These are phyloP conservation scores for Astrephomene gubernaculifera DNA, from an alignment of 139 green algal genomes.

Conservation along the genomic window DNA sequence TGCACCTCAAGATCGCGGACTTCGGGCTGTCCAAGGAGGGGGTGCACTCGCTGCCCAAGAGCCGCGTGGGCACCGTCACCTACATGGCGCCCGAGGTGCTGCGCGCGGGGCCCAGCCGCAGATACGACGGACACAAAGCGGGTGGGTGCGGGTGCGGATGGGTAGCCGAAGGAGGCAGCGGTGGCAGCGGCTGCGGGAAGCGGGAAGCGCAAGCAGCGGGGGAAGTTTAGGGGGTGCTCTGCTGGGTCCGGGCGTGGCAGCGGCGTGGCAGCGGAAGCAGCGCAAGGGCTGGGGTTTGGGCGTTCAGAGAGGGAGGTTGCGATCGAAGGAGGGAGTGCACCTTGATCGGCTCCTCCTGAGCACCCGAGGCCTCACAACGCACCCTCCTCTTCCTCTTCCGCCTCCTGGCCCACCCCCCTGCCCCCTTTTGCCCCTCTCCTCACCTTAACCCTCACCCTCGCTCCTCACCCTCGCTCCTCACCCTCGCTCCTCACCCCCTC, in stretches of 20 bases:
- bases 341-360: no score
- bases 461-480: not conserved
- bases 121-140: slow-evolving; percentile 59
- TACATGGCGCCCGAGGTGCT: slow-evolving; percentile 68
- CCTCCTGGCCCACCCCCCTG: not conserved
- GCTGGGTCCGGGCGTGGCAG: no score
- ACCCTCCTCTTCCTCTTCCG: not conserved
- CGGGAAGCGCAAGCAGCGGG: no score
- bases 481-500: not conserved
- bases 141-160: slow-evolving; percentile 20
- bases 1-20: slow-evolving; percentile 46
- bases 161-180: no score
- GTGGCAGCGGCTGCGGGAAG: no score
- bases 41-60: slow-evolving; percentile 40
- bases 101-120: slow-evolving; percentile 44
- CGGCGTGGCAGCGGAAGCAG: no score
- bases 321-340: no score
- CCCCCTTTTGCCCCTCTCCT: not conserved
- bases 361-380: no score
- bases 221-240: no score
- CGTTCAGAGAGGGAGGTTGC: no score
- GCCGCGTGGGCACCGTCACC: slow-evolving; percentile 36
- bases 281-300: no score
- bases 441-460: not conserved
- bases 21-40: slow-evolving; percentile 44